phyloP scores from a whole-genome alignment of 2,329 filamentous ascomycete genomes.

The Epichloe aotearoae region DNA sequence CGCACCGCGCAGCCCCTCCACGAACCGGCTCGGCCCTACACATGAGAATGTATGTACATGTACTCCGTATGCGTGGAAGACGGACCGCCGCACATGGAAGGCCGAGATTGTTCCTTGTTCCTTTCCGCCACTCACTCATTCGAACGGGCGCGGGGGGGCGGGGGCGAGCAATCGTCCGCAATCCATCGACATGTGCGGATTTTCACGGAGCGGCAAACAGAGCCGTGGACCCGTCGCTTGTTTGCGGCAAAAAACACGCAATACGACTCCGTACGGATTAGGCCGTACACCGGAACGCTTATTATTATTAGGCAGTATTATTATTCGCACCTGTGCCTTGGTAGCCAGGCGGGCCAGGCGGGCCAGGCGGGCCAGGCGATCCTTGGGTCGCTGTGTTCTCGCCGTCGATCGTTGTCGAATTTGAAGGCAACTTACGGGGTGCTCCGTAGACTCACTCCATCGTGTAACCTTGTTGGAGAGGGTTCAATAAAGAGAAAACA shows the following conservation, averaged over 20 bases:
- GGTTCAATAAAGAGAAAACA: too few species aligned
- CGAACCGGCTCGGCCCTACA: conserved; percentile 10
- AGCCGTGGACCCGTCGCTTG: not conserved
- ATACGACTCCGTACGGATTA: too few species aligned
- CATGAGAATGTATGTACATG: not conserved
- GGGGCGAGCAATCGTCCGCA: not conserved
- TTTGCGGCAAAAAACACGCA: not conserved
- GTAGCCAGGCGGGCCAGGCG: too few species aligned
- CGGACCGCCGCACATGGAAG: conserved; percentile 13
- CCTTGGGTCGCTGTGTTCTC: not conserved
- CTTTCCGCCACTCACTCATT: not conserved
- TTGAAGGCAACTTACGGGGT: not conserved
- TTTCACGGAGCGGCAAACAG: not conserved
- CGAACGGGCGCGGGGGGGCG: not conserved
- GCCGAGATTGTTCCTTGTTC: conserved; percentile 8
- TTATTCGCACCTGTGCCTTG: too few species aligned
- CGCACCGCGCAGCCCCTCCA: not conserved
- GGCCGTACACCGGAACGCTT: too few species aligned
- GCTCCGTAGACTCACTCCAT: too few species aligned
- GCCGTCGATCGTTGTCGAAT: not conserved
- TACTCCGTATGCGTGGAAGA: conserved; percentile 11
- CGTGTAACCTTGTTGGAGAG: not conserved
- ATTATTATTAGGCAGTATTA: too few species aligned
- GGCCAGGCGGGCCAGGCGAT: not conserved
- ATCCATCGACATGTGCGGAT: not conserved